Conservation (phyloP, 2,329 filamentous ascomycete genomes). For the Akanthomyces dipterigenus region DNA sequence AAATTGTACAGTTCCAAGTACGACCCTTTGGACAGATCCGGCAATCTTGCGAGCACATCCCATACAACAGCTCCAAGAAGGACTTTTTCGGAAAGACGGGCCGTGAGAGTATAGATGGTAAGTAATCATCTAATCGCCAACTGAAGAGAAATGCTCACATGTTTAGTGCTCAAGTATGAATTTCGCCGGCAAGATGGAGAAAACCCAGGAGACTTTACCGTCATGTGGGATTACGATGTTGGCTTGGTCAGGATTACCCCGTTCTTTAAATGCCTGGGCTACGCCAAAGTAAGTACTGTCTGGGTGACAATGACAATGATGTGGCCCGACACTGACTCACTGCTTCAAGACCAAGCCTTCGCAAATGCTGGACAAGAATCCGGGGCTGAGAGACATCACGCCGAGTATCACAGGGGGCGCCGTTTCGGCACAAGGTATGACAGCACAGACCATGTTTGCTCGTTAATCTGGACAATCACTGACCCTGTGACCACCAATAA, state of each 20-base stretch:
- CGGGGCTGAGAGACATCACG: constrained; percentile 79
- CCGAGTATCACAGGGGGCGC: constrained; percentile 93
- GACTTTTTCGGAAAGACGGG: constrained; percentile 81
- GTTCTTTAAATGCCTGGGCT: constrained; percentile 86
- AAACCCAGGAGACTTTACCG: constrained; percentile 54
- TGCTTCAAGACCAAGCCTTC: constrained; percentile 69
- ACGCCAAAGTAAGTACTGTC: constrained; percentile 65
- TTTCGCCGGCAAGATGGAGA: constrained; percentile 62
- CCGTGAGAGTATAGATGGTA: constrained; percentile 83
- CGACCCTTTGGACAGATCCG: constrained; percentile 57
- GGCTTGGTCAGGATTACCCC: constrained; percentile 90
- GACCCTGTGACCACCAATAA: not conserved
- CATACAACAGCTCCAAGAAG: constrained; percentile 93
- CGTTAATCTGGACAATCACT: not conserved
- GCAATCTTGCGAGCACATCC: constrained; percentile 67
- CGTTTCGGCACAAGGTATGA: constrained; percentile 76
- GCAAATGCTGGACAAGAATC: constrained; percentile 72
- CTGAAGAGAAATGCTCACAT: constrained; percentile 10
- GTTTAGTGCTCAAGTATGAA: constrained; percentile 72
- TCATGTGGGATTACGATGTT: constrained; percentile 97
- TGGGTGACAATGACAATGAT: constrained; percentile 3
- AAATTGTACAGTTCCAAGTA: constrained; percentile 59
- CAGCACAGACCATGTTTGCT: constrained; percentile 13
- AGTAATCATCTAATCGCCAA: constrained; percentile 11
- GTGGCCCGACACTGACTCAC: not conserved